Evolutionary conservation across 2,329 filamentous ascomycete genomes (phyloP), one percentile per base, ranked within the genome.

Genomic region (Coniochaeta sp.): DNA sequence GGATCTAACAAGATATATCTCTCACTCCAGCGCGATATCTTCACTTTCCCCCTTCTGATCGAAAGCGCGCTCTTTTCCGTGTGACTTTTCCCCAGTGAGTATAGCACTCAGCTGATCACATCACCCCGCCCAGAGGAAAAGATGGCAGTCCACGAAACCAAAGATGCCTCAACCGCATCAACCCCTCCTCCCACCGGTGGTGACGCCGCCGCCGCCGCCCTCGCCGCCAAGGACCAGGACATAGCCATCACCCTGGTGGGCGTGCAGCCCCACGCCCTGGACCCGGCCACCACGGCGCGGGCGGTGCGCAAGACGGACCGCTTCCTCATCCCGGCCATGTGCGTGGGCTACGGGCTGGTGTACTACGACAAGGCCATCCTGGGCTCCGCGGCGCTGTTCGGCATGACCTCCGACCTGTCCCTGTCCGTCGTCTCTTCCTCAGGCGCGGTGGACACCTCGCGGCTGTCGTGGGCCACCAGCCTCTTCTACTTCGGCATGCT

Each of bases 401-500:
- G 89, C 64, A 90, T 92, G 88, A 90, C 88, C 0, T 75, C 76
- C 3, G 88, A 91, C 68, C 79, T 92, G 3, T 64, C 76, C 1
- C 81, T 92, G 47, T 79, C 79, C 33, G 73, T 89, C 4, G 73
- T 81, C 14, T 67, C 70, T 1, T 74, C 73, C 0, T 86, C 87
- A 0, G 79, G 82, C 0, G 81, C 81, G 0, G 82, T 81, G 17
- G 82, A 89, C 68, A 91, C 89, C 0, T 80, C 82, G 0, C 81
- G 89, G 12, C 80, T 92, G 31, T 87, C 82, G 65, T 92, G 89
- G 89, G 89, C 89, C 2, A 91, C 88, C 0, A 91, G 87, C 0
- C 78, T 91, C 67, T 91, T 92, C 76, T 92, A 91, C 75, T 91
- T 92, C 65, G 89, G 89, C 40, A 89, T 90, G 87, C 79, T 93